A percentile compares a stretch with the other conserved stretches of the same genome.
These are phyloP conservation scores for Hippophae gyantsensis DNA, from an alignment of 306 rosid genomes.

Conservation along the genomic window DNA sequence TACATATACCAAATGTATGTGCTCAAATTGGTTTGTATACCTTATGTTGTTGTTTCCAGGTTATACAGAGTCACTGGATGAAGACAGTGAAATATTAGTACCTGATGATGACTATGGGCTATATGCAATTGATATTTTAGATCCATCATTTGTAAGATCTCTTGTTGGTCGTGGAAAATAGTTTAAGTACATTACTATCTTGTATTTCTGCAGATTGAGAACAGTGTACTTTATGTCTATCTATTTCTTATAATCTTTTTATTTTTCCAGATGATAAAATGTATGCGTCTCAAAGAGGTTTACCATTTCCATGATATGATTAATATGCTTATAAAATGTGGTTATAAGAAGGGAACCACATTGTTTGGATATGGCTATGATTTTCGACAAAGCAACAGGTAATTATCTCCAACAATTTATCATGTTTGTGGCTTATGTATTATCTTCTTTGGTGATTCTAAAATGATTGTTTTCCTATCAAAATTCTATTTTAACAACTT, in stretches of 20 bases:
- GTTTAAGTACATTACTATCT: background rate
- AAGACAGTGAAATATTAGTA: conserved; percentile 45
- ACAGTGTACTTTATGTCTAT: background rate
- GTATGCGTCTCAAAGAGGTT: conserved; percentile 54
- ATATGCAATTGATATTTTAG: conserved; percentile 86
- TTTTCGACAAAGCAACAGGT: conserved; percentile 94
- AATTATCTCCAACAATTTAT: conserved; percentile 8
- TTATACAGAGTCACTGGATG: conserved; percentile 55
- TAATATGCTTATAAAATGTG: conserved; percentile 71
- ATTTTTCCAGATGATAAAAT: conserved; percentile 57
- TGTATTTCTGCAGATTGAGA: background rate
- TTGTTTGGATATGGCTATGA: conserved; percentile 94
- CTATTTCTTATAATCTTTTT: conserved; percentile 5
- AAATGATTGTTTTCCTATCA: background rate
- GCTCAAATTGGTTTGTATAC: background rate
- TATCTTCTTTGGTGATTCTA: background rate
- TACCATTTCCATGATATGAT: conserved; percentile 90
- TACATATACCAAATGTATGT: background rate
- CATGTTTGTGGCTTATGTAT: background rate
- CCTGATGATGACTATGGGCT: conserved; percentile 77
- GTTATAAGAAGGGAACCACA: conserved; percentile 82
- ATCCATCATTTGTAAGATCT: conserved; percentile 59
- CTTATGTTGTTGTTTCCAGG: conserved; percentile 34
- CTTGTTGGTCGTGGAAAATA: background rate
- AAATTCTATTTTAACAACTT: background rate